Percentiles rank a stretch among this genome's conserved stretches.
These are phyloP conservation scores for Polygonum maritimum DNA, from an alignment of 148 eudicot genomes.

Conservation along the genomic window DNA sequence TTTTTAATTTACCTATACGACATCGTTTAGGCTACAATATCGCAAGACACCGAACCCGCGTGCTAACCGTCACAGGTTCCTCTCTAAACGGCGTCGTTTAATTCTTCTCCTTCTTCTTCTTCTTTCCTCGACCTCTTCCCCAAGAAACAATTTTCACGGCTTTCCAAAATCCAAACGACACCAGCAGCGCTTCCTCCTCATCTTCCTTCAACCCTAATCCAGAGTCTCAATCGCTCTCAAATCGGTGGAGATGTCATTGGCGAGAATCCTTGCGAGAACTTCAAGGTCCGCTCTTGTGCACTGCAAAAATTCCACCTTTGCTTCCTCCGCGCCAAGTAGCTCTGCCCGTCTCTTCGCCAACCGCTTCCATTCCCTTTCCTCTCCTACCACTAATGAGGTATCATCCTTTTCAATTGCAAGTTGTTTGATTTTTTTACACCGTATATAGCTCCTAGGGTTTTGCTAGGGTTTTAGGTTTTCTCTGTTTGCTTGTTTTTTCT, in stretches of 20 bases:
- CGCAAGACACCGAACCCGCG: background rate
- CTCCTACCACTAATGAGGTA: constrained; percentile 33
- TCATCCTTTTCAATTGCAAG: background rate
- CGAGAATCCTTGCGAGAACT: constrained; percentile 36
- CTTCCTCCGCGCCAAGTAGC: constrained; percentile 18
- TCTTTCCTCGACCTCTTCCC: background rate
- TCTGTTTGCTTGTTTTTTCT: background rate
- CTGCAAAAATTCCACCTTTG: constrained; percentile 24
- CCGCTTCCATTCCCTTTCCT: constrained; percentile 28
- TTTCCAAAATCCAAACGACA: background rate
- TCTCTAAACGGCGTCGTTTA: background rate
- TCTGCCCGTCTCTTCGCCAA: constrained; percentile 15
- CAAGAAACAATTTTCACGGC: background rate
- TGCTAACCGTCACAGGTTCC: background rate
- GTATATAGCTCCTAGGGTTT: constrained; percentile 22
- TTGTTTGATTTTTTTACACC: background rate
- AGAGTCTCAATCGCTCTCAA: constrained; percentile 4
- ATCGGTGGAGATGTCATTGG: constrained; percentile 33
- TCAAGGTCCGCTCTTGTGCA: constrained; percentile 31
- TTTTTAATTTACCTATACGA: background rate
- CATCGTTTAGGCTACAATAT: background rate
- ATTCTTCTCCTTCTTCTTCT: background rate
- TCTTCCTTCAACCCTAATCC: constrained; percentile 1
- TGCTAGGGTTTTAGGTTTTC: constrained; percentile 27
- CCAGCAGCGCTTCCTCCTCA: background rate